Conservation (phyloP, 495 filamentous ascomycete species). For the Podospora pseudocomata region DNA sequence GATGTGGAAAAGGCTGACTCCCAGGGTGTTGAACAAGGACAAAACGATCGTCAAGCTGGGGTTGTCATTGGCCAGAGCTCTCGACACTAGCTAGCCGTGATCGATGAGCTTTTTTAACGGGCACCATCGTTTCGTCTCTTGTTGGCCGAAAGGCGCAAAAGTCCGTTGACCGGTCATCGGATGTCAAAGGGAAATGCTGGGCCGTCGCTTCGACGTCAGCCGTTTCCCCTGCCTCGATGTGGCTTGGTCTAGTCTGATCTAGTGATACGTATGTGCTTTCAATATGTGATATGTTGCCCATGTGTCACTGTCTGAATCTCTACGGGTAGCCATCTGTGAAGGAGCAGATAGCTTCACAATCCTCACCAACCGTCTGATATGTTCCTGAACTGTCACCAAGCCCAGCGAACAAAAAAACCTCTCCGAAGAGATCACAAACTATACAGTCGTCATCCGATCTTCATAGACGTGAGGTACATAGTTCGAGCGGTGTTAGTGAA, state of each 20-base stretch:
- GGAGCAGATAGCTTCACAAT: background rate
- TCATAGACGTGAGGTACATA: background rate
- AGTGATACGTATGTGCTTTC: background rate
- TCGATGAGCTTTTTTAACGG: conserved; percentile 4
- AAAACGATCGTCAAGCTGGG: background rate
- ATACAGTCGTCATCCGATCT: background rate
- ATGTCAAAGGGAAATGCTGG: conserved; percentile 2
- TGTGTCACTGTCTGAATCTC: background rate
- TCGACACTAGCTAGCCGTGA: background rate
- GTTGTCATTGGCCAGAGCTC: background rate
- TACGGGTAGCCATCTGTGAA: background rate
- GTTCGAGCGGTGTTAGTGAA: background rate
- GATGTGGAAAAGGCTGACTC: background rate
- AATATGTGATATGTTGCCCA: background rate
- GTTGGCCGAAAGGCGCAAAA: conserved; percentile 16
- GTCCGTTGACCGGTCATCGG: conserved; percentile 14
- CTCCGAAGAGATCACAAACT: background rate
- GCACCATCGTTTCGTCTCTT: background rate
- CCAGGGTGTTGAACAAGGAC: background rate
- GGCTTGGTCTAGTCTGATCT: conserved; percentile 1
- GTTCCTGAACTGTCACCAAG: background rate
- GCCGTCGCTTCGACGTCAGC: background rate
- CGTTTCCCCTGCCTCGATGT: background rate
- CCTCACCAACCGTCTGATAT: background rate
- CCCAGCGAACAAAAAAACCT: background rate